phyloP scores from a whole-genome alignment of 202 grass and related monocot genomes.

The Eragrostis tef region DNA sequence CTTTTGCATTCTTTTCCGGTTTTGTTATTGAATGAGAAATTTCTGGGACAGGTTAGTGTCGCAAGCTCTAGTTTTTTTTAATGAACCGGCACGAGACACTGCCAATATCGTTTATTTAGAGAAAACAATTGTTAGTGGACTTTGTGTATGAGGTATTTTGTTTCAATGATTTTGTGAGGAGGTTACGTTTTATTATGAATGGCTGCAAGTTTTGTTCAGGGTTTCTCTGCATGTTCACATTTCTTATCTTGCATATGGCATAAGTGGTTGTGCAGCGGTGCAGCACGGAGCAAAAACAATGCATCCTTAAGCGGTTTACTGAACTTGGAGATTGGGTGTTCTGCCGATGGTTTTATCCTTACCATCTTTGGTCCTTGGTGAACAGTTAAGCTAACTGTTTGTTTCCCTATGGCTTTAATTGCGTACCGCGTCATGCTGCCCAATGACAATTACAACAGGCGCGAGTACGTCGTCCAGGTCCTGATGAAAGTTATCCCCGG shows the following conservation, averaged over 20 bases:
- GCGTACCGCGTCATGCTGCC: slow-evolving; percentile 73
- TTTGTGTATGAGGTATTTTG: too few relatives aligned
- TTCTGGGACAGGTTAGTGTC: background rate
- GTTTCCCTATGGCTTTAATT: slow-evolving; percentile 10
- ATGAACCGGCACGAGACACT: too few relatives aligned
- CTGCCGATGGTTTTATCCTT: background rate
- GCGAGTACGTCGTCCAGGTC: slow-evolving; percentile 93
- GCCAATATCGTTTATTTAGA: background rate
- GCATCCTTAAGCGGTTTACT: background rate
- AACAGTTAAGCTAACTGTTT: background rate
- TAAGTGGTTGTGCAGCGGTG: background rate
- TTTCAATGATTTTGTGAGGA: too few relatives aligned
- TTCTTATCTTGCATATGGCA: background rate
- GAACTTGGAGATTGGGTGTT: background rate
- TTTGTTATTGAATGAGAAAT: background rate
- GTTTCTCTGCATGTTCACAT: background rate
- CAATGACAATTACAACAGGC: slow-evolving; percentile 88
- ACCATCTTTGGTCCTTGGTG: background rate
- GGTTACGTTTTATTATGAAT: background rate
- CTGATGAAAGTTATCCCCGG: slow-evolving; percentile 98
- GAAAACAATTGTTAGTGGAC: background rate
- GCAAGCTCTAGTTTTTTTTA: slow-evolving; percentile 3
- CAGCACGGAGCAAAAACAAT: background rate
- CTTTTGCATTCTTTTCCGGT: background rate
- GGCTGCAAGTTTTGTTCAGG: background rate